Evolutionary conservation across 768 basidiomycete species (phyloP).

Genomic region (Postia placenta): DNA sequence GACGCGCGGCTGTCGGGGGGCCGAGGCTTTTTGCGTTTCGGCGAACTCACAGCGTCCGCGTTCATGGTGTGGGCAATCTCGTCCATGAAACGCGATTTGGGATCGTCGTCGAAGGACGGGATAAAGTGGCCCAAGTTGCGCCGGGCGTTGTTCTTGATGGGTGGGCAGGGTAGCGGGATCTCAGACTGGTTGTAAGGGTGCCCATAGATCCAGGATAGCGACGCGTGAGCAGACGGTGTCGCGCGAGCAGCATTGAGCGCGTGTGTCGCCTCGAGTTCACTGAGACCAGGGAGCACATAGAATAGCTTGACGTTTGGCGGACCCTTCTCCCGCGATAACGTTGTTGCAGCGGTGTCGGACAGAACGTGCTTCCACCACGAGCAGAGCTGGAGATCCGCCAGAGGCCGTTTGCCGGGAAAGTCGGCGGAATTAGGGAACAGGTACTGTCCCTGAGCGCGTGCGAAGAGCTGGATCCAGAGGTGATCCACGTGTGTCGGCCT

Average conservation of each 20-base stretch:
- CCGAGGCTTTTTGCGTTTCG: constrained; percentile 48
- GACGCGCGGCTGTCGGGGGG: constrained; percentile 1
- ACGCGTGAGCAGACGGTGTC: constrained; percentile 8
- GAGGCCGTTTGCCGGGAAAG: constrained; percentile 58
- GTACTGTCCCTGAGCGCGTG: constrained; percentile 86
- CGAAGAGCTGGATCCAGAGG: constrained; percentile 85
- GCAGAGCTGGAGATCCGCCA: constrained; percentile 76
- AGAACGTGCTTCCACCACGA: constrained; percentile 90
- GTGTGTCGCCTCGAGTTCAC: constrained; percentile 58
- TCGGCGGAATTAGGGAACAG: constrained; percentile 87
- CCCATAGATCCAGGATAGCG: constrained; percentile 60
- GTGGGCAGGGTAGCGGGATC: constrained; percentile 40
- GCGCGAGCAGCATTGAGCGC: constrained; percentile 39
- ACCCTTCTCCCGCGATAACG: constrained; percentile 24
- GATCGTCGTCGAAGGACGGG: constrained; percentile 94
- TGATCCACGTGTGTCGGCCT: constrained; percentile 51
- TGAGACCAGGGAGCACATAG: constrained; percentile 69
- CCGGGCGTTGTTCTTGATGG: constrained; percentile 27
- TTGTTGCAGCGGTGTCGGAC: constrained; percentile 43
- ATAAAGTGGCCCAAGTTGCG: constrained; percentile 66
- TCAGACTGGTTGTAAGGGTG: constrained; percentile 61
- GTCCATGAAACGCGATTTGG: constrained; percentile 89
- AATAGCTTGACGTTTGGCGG: constrained; percentile 35
- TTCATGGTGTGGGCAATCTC: constrained; percentile 77
- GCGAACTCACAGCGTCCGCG: constrained; percentile 52